phyloP scores from a whole-genome alignment of 2,329 filamentous ascomycete species.

The Xylariaceae sp. region DNA sequence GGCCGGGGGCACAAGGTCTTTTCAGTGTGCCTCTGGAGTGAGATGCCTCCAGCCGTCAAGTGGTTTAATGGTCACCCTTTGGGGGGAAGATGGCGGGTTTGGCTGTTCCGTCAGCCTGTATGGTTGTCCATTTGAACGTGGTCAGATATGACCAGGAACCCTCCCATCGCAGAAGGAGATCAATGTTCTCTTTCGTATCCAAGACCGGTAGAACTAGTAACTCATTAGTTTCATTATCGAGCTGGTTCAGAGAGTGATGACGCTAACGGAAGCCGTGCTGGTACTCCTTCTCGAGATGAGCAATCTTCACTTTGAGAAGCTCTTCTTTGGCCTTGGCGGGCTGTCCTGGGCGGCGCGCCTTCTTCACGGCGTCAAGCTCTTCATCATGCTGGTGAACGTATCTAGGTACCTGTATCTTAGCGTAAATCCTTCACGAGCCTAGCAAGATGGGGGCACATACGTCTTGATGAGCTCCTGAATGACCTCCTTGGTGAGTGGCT shows the following conservation, averaged over 20 bases:
- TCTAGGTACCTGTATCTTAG: conserved; percentile 34
- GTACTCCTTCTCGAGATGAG: conserved; percentile 71
- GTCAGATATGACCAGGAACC: conserved; percentile 77
- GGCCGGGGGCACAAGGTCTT: conserved; percentile 12
- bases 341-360: conserved; percentile 68
- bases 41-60: conserved; percentile 4
- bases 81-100: conserved; percentile 76
- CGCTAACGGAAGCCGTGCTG: conserved; percentile 71
- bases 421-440: not conserved
- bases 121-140: conserved; percentile 69
- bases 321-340: conserved; percentile 75
- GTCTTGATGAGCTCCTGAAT: conserved; percentile 58
- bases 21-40: conserved; percentile 5
- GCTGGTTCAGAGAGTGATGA: not conserved
- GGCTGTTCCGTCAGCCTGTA: conserved; percentile 59
- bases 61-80: conserved; percentile 39
- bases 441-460: conserved; percentile 40
- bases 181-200: conserved; percentile 58
- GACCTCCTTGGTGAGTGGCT: conserved; percentile 48
- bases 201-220: conserved; percentile 66
- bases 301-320: conserved; percentile 65
- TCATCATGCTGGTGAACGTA: conserved; percentile 66
- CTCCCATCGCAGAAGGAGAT: conserved; percentile 68
- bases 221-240: conserved; percentile 23
- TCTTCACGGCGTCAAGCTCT: conserved; percentile 61